A percentile compares a stretch with the other conserved stretches of the same genome.
Conservation (phyloP, 2,329 filamentous ascomycete genomes). For the Aureobasidium lini region DNA sequence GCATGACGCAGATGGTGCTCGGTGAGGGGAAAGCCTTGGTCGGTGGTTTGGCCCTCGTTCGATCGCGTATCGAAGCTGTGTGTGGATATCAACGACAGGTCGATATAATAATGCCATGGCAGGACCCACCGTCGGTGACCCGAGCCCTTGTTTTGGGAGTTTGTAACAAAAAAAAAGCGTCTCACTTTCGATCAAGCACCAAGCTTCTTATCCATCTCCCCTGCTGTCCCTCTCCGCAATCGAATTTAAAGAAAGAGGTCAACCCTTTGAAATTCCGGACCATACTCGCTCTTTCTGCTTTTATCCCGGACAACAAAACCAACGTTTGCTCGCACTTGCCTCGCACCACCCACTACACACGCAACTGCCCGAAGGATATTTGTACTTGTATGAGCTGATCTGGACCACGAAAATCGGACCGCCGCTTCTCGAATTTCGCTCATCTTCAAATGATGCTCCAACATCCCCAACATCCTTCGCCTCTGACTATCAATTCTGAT, state of each 20-base stretch:
- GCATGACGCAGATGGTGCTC: constrained; percentile 3
- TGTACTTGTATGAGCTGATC: not conserved
- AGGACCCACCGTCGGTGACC: constrained; percentile 5
- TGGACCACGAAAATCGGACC: not conserved
- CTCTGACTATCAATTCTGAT: not conserved
- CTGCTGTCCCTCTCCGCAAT: not conserved
- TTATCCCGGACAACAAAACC: constrained; percentile 1
- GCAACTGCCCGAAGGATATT: not conserved
- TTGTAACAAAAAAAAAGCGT: constrained; percentile 6
- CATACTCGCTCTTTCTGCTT: constrained; percentile 2
- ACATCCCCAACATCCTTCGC: constrained; percentile 5
- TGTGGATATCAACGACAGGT: not conserved
- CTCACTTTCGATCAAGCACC: constrained; percentile 9
- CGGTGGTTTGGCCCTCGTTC: not conserved
- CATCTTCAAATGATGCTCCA: constrained; percentile 6
- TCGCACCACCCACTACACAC: not conserved
- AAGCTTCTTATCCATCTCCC: not conserved
- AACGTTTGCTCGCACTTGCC: constrained; percentile 2
- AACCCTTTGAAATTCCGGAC: not conserved
- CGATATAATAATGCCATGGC: constrained; percentile 10
- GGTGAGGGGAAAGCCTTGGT: constrained; percentile 3
- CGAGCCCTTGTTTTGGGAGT: not conserved
- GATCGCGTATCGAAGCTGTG: constrained; percentile 5
- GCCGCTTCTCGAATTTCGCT: not conserved
- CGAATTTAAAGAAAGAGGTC: not conserved